Evolutionary conservation across 1,284 basidiomycete genomes (phyloP).

Genomic region (Schizophyllum amplum): DNA sequence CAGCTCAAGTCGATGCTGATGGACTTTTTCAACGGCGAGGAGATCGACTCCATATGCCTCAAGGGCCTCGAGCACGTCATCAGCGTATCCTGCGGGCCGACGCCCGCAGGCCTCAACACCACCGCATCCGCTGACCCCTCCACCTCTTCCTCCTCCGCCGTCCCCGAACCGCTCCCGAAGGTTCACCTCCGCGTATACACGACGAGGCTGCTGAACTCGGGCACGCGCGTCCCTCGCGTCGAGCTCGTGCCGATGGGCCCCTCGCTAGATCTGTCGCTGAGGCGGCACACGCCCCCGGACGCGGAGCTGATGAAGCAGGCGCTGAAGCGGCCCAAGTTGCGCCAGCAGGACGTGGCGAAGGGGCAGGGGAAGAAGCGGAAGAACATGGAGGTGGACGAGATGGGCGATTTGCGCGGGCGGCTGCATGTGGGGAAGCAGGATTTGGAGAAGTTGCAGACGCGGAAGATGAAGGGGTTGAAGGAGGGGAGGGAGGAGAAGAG

Average conservation of each 20-base stretch:
- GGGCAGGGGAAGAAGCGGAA: slow-evolving; percentile 90
- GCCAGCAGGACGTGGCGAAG: slow-evolving; percentile 78
- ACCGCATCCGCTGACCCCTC: slow-evolving; percentile 21
- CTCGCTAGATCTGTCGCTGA: slow-evolving; percentile 75
- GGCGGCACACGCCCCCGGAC: slow-evolving; percentile 71
- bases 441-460: slow-evolving; percentile 75
- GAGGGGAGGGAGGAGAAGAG: slow-evolving; percentile 25
- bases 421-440: slow-evolving; percentile 92
- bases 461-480: slow-evolving; percentile 90
- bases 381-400: slow-evolving; percentile 95
- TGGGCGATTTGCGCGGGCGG: slow-evolving; percentile 91
- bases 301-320: slow-evolving; percentile 77
- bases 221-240: slow-evolving; percentile 71
- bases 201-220: slow-evolving; percentile 67
- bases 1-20: slow-evolving; percentile 91
- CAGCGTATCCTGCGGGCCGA: slow-evolving; percentile 73
- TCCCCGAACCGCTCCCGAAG: slow-evolving; percentile 52
- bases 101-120: slow-evolving; percentile 41
- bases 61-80: slow-evolving; percentile 89
- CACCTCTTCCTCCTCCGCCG: slow-evolving; percentile 24
- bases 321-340: slow-evolving; percentile 79
- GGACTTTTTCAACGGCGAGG: slow-evolving; percentile 86
- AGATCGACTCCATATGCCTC: slow-evolving; percentile 78
- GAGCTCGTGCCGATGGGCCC: slow-evolving; percentile 90
- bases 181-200: slow-evolving; percentile 90